Percentiles rank a stretch among this genome's conserved stretches.
Conservation (phyloP, 306 rosid species). For the Carpinus fangiana region DNA sequence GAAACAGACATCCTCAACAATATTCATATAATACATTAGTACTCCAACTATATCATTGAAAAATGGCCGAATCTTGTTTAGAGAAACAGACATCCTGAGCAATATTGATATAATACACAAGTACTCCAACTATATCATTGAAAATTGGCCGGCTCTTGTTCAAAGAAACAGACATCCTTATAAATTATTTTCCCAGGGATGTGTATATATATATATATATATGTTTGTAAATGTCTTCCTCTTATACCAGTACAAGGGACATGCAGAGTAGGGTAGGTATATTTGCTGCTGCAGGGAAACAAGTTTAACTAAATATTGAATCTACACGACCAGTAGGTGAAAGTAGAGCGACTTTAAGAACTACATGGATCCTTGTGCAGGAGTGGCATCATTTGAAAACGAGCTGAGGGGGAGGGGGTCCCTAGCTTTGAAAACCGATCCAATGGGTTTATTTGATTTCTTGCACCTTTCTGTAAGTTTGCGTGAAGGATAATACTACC, state of each 20-base stretch:
- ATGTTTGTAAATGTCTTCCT: constrained; percentile 9
- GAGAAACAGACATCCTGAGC: constrained; percentile 28
- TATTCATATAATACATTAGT: constrained; percentile 13
- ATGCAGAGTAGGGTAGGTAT: constrained; percentile 17
- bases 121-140: constrained; percentile 20
- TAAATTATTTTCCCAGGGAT: constrained; percentile 8
- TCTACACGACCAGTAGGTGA: constrained; percentile 36
- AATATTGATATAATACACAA: constrained; percentile 8
- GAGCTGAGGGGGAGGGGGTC: constrained; percentile 16
- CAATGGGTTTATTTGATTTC: constrained; percentile 22
- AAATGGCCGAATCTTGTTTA: constrained; percentile 18
- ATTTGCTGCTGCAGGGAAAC: constrained; percentile 24
- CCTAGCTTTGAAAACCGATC: constrained; percentile 29
- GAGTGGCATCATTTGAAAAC: constrained; percentile 7
- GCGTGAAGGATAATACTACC: constrained; percentile 31
- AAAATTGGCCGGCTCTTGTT: constrained; percentile 13
- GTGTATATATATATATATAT: neutral
- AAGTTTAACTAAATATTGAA: constrained; percentile 34
- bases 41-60: constrained; percentile 21
- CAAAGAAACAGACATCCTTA: constrained; percentile 28
- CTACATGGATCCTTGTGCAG: constrained; percentile 4
- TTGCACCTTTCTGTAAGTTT: constrained; percentile 24
- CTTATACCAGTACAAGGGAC: constrained; percentile 23
- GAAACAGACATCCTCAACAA: constrained; percentile 27
- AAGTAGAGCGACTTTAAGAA: constrained; percentile 10